These are phyloP conservation scores for Saccharum hybrid DNA, from an alignment of 202 grass and related monocot species.

Conservation along the genomic window DNA sequence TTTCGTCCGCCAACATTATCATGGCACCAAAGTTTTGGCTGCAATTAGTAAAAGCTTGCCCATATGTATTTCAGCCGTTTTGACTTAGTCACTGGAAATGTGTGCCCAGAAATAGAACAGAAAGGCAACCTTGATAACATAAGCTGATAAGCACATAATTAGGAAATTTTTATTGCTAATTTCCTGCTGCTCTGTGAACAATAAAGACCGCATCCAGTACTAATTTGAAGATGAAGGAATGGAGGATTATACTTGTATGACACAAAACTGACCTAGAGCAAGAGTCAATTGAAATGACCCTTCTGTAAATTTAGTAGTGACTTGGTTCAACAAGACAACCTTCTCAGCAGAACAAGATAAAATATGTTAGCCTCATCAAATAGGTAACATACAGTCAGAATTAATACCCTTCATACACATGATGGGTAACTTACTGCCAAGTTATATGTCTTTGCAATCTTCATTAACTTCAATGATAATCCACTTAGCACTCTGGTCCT, in stretches of 20 bases:
- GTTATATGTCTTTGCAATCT: conserved; percentile 70
- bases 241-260: background rate
- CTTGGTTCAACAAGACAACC: conserved; percentile 97
- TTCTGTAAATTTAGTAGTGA: conserved; percentile 92
- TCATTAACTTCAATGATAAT: conserved; percentile 92
- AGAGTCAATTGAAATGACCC: conserved; percentile 90
- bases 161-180: background rate
- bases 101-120: background rate
- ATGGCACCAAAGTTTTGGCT: background rate
- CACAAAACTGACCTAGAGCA: conserved; percentile 69
- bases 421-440: conserved; percentile 64
- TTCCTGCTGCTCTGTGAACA: background rate
- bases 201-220: background rate
- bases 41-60: background rate
- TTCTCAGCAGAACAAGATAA: conserved; percentile 49
- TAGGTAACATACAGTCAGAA: background rate
- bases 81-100: conserved; percentile 1
- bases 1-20: background rate
- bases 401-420: background rate
- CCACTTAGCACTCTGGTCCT: conserved; percentile 84
- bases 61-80: background rate
- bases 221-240: background rate
- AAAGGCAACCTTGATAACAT: conserved; percentile 3
- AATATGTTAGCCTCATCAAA: conserved; percentile 28
- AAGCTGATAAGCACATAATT: background rate